These are phyloP conservation scores for Cadophora sp. DNA, from an alignment of 2,329 filamentous ascomycete species.

Conservation along the genomic window DNA sequence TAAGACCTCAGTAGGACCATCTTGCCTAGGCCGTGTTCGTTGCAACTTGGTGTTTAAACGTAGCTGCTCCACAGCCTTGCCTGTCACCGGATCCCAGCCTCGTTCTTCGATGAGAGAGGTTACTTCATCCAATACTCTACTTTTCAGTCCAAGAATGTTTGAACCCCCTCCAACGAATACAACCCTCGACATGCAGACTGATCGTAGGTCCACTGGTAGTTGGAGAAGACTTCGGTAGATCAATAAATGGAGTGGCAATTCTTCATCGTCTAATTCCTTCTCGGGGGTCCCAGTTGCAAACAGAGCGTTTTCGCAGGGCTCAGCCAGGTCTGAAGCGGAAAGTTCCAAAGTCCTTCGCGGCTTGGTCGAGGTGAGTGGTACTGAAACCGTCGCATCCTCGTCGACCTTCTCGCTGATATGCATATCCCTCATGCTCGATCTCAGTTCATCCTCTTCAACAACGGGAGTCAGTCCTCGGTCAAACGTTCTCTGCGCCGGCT, in stretches of 20 bases:
- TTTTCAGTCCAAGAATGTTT: conserved; percentile 78
- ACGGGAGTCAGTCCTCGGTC: conserved; percentile 56
- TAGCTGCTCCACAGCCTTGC: conserved; percentile 68
- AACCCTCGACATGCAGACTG: conserved; percentile 86
- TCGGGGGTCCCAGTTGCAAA: conserved; percentile 65
- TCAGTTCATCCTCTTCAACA: conserved; percentile 62
- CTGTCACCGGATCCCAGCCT: conserved; percentile 81
- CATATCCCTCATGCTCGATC: conserved; percentile 38
- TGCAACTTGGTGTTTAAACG: conserved; percentile 42
- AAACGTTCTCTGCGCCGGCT: conserved; percentile 25
- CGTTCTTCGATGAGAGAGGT: conserved; percentile 67
- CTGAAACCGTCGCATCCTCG: conserved; percentile 44
- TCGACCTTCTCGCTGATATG: conserved; percentile 33
- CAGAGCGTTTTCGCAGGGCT: conserved; percentile 77
- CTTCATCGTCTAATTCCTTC: conserved; percentile 81
- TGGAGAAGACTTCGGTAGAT: conserved; percentile 78
- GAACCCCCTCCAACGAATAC: conserved; percentile 85
- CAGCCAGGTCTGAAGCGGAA: conserved; percentile 72
- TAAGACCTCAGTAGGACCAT: conserved; percentile 32
- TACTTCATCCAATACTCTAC: conserved; percentile 79
- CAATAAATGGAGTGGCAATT: conserved; percentile 77
- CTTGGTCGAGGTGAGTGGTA: conserved; percentile 51
- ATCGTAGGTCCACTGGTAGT: conserved; percentile 82
- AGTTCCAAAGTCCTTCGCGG: conserved; percentile 66
- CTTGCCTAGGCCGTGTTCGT: conserved; percentile 36